Base-by-base conservation (phyloP, 2,329 filamentous ascomycete species). In the Apiospora koreana region DNA sequence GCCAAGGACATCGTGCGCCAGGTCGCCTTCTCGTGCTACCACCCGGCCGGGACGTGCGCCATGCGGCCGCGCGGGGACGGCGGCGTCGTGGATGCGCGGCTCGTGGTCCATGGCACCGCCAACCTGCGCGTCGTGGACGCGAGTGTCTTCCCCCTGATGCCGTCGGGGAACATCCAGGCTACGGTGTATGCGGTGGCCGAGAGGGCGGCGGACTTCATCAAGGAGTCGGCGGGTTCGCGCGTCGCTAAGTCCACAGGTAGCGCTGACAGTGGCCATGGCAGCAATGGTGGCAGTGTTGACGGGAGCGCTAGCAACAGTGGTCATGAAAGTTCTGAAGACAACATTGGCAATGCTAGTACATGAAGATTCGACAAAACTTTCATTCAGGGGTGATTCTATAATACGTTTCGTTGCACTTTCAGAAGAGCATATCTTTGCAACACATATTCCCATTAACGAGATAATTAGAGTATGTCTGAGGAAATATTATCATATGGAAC, bases 41-140 rank as follows among this genome's bases (percentile, higher is more conserved):
- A 89, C 75, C 81, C 84, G 0, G 77, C 81, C 2, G 85, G 87
- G 16, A 87, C 84, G n/a, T 82, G 83, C 62, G 82, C 72, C 2
- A 75, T 76, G 73, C 65, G 72, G 1, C 72, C 73, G 12, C 48
- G 68, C 1, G 46, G 65, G 2, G 54, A 45, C 0, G 69, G 74
- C 3, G 75, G 75, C 1, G 74, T 76, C 0, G 75, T 76, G 1
- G 70, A 75, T 50, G 23, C 25, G 7, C 1, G 46, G 0, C 65
- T 76, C 0, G 16, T 48, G 10, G 75, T 76, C 0, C 50, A 76
- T 31, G 75, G 75, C 0, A 67, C 71, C 3, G 7, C 43, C 1
- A 70, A 70, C 21, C 68, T 76, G 5, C 62, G 74, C 3, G 67
- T 76, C 6, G 72, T 74, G 0, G 75, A 76, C 62, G 54, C 75